Conservation (phyloP, 768 basidiomycete genomes). For the Pisolithus microcarpus region DNA sequence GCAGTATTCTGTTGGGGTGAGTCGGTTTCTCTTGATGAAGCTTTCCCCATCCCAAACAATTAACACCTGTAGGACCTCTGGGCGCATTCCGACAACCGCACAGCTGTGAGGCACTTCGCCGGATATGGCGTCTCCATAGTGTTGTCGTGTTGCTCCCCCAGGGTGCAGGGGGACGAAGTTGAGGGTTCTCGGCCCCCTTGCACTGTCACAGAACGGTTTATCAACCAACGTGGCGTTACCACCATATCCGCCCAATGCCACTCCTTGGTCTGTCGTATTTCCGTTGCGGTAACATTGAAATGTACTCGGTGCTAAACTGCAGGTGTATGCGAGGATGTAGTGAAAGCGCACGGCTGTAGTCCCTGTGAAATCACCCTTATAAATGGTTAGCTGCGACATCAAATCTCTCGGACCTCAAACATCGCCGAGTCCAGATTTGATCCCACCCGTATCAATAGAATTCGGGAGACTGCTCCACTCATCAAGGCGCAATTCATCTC, state of each 20-base stretch:
- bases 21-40: conserved; percentile 12
- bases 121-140: conserved; percentile 51
- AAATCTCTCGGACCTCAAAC: too few relatives aligned
- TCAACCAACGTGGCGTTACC: conserved; percentile 47
- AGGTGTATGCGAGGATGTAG: too few relatives aligned
- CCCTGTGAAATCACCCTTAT: too few relatives aligned
- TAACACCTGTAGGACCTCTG: conserved; percentile 50
- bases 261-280: too few relatives aligned
- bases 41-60: background rate
- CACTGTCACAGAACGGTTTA: conserved; percentile 51
- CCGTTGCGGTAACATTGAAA: too few relatives aligned
- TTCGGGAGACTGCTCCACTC: too few relatives aligned
- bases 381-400: too few relatives aligned
- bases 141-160: conserved; percentile 59
- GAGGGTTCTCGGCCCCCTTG: conserved; percentile 46
- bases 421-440: too few relatives aligned
- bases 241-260: background rate
- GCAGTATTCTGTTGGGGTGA: conserved; percentile 54
- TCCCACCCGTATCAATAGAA: too few relatives aligned
- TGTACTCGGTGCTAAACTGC: too few relatives aligned
- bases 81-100: conserved; percentile 66
- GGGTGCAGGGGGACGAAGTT: conserved; percentile 64
- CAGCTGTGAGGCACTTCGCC: conserved; percentile 52
- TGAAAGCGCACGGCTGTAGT: too few relatives aligned
- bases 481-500: too few relatives aligned